Conservation (phyloP, 2,329 filamentous ascomycete genomes). For the Metarhizium guizhouense region DNA sequence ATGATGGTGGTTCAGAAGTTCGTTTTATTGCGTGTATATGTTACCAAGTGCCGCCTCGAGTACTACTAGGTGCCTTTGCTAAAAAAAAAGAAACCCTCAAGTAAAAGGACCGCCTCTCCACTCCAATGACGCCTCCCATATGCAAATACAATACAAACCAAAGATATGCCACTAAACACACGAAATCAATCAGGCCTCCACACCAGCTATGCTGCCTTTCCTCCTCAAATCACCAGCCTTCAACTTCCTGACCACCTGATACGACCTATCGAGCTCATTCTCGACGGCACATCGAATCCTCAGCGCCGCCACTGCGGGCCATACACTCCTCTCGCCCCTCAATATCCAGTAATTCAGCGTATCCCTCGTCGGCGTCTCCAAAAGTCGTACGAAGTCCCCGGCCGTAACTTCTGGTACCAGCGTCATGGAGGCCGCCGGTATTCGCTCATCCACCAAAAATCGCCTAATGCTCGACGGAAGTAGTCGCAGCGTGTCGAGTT, state of each 20-base stretch:
- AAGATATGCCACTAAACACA: neutral
- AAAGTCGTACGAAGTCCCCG: conserved; percentile 64
- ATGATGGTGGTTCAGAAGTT: neutral
- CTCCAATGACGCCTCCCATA: neutral
- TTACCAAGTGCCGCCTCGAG: neutral
- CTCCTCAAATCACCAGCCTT: conserved; percentile 42
- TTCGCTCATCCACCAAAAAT: conserved; percentile 73
- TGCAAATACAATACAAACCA: neutral
- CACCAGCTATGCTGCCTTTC: conserved; percentile 31
- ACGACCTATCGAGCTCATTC: conserved; percentile 77
- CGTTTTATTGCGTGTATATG: neutral
- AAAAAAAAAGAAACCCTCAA: no score
- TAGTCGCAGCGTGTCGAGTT: conserved; percentile 68
- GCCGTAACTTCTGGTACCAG: conserved; percentile 72
- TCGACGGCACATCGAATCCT: conserved; percentile 78
- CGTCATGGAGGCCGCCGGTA: conserved; percentile 70
- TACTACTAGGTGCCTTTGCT: neutral
- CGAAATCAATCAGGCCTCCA: conserved; percentile 1
- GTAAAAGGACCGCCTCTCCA: neutral
- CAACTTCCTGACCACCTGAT: conserved; percentile 64
- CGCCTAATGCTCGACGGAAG: conserved; percentile 62
- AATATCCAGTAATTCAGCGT: conserved; percentile 78
- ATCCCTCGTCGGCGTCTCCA: conserved; percentile 73
- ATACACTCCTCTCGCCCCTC: conserved; percentile 78
- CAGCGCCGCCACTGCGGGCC: conserved; percentile 78